Evolutionary conservation across 169 alveolate species (phyloP).

Genomic region (Neospora caninum): DNA sequence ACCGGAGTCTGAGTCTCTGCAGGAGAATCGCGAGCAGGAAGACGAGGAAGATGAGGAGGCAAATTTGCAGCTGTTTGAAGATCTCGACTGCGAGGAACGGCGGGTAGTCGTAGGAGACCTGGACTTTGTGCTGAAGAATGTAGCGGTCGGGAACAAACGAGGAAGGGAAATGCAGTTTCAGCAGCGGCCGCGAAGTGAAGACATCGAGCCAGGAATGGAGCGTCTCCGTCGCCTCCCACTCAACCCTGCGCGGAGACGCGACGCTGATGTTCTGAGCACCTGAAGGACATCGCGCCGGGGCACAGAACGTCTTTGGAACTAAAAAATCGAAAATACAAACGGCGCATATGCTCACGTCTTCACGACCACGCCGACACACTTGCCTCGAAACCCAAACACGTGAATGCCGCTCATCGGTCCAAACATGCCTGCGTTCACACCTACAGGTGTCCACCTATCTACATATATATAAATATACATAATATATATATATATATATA

Average conservation of each 20-base stretch:
- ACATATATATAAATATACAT: neutral
- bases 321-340: too few relatives aligned
- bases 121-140: constrained; percentile 12
- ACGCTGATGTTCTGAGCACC: constrained; percentile 9
- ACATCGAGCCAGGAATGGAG: constrained; percentile 2
- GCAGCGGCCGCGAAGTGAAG: constrained; percentile 8
- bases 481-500: neutral
- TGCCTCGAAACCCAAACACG: too few relatives aligned
- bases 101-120: constrained; percentile 15
- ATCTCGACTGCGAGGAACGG: constrained; percentile 14
- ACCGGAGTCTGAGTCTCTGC: neutral
- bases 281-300: neutral
- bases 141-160: constrained; percentile 18
- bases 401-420: too few relatives aligned
- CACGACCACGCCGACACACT: too few relatives aligned
- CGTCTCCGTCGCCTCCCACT: neutral
- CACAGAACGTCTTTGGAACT: neutral
- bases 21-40: neutral
- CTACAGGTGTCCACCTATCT: neutral
- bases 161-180: neutral
- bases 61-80: constrained; percentile 14
- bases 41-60: constrained; percentile 23
- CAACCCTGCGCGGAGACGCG: neutral
- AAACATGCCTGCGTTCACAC: too few relatives aligned
- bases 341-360: too few relatives aligned